Base-by-base conservation (phyloP, 352 stramenopile genomes). In the Phytopythium oedochilum region DNA sequence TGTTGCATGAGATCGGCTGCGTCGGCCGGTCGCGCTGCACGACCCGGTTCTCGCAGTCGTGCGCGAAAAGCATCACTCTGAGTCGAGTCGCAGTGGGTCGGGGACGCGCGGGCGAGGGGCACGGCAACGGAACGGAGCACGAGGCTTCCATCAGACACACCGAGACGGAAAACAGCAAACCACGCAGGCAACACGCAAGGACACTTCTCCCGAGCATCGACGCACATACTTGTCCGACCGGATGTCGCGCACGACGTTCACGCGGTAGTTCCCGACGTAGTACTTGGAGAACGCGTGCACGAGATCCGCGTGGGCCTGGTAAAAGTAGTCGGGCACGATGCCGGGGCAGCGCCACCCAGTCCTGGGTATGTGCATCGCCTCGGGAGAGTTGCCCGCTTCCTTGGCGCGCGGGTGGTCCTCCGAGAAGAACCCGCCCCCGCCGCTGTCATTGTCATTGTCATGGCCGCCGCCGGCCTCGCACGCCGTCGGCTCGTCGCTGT, bases 271-370 rank as follows among this genome's bases (percentile, higher is more conserved):
- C 31, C 73, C 75, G 28, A 88, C 71, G 64, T 81, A 86, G 22
- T 77, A 88, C 53, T 86, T 88, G 9, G 71, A 72, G 66, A 88
- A 88, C 1, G 75, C 75, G 44, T 83, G 73, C 0, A 85, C 71
- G 28, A 85, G 61, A 28, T 85, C 69, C 40, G 70, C 60, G 47
- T 86, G 61, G 6, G 68, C 53, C 15, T 69, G 57, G 57, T 85
- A 88, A 50, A 83, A 86, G 18, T 57, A 61, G 28, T 80, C 73
- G 0, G 78, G 75, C 18, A 88, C 66, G 40, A 86, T 73, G 1
- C 78, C 78, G 3, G 78, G 78, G 51, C 75, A 88, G 29, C 63
- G 70, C 78, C 75, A 88, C 28, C 78, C 78, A 0, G 68, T 81
- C 18, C 70, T 66, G 17, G 77, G 77, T 32, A 88, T 53, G 40